Percentiles rank a stretch among this genome's conserved stretches.
Evolutionary conservation across 805 yeast genomes (phyloP).

Genomic region (Suhomyces tanzawaensis): DNA sequence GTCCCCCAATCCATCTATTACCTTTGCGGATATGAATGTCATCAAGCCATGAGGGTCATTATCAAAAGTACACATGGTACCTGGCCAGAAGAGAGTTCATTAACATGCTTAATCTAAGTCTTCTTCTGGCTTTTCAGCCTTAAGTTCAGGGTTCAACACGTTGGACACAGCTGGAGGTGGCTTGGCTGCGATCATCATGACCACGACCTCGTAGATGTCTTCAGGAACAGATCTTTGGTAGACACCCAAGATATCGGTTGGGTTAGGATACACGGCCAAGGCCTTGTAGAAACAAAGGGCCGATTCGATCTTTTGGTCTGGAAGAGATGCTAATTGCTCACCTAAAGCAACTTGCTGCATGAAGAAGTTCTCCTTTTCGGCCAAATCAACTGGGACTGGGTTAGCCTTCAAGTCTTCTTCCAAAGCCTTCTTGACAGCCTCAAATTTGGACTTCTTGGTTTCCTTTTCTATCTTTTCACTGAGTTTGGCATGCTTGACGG

Average conservation of each 20-base stretch:
- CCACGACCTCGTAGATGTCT: slow-evolving; percentile 76
- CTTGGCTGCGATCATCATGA: slow-evolving; percentile 83
- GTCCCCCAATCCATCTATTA: slow-evolving; percentile 1
- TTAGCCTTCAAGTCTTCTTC: slow-evolving; percentile 60
- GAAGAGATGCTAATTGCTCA: slow-evolving; percentile 69
- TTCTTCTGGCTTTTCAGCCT: slow-evolving; percentile 26
- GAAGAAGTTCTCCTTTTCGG: slow-evolving; percentile 75
- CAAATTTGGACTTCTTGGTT: slow-evolving; percentile 58
- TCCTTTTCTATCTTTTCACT: slow-evolving; percentile 52
- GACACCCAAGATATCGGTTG: slow-evolving; percentile 84
- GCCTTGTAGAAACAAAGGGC: slow-evolving; percentile 94
- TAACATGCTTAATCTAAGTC: slow-evolving; percentile 28
- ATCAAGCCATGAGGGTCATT: slow-evolving; percentile 1
- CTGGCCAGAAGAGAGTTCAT: not conserved
- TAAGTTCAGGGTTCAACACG: slow-evolving; percentile 40
- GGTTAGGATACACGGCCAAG: slow-evolving; percentile 88
- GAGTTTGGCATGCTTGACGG: slow-evolving; percentile 57
- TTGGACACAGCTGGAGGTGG: slow-evolving; percentile 81
- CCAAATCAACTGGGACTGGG: slow-evolving; percentile 71
- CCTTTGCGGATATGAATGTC: slow-evolving; percentile 1
- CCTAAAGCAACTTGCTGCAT: slow-evolving; percentile 81
- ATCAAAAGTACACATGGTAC: not conserved
- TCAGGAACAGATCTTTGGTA: slow-evolving; percentile 88
- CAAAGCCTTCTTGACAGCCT: slow-evolving; percentile 59
- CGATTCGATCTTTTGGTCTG: slow-evolving; percentile 72